These are phyloP conservation scores for Globisporangium heterothallicum DNA, from an alignment of 352 stramenopile genomes.

Conservation along the genomic window DNA sequence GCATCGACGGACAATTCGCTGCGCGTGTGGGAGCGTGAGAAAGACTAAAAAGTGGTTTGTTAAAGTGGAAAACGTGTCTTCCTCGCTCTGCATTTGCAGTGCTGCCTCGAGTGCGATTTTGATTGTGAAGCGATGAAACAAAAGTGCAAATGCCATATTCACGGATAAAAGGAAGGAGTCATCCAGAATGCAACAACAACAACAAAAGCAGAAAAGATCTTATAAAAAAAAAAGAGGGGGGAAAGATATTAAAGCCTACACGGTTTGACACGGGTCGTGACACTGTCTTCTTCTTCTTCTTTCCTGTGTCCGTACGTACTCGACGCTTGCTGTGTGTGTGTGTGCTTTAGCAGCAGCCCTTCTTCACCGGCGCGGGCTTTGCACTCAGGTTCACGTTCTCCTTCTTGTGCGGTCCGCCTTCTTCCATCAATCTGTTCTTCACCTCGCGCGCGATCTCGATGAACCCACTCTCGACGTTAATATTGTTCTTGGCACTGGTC, in stretches of 20 bases:
- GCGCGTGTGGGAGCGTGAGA: conserved; percentile 40
- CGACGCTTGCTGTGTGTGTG: background rate
- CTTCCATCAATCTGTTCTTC: conserved; percentile 87
- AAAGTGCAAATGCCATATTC: background rate
- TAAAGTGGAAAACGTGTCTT: background rate
- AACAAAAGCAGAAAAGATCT: conserved; percentile 2
- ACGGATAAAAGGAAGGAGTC: conserved; percentile 5
- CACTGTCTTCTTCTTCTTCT: background rate
- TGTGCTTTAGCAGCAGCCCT: conserved; percentile 76
- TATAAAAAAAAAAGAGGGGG: conserved; percentile 6
- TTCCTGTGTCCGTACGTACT: background rate
- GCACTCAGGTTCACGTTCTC: conserved; percentile 76
- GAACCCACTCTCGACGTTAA: conserved; percentile 91
- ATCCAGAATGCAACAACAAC: background rate
- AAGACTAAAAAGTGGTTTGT: conserved; percentile 2
- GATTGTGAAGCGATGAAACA: background rate
- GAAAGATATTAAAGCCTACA: conserved; percentile 11
- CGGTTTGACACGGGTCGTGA: too few species aligned
- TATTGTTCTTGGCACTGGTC: conserved; percentile 94
- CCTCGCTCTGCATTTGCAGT: background rate
- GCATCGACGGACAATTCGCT: conserved; percentile 63
- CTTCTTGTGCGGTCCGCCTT: conserved; percentile 84
- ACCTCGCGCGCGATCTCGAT: conserved; percentile 87
- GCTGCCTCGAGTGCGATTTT: too few species aligned
- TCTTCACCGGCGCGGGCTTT: conserved; percentile 73